phyloP scores from a whole-genome alignment of 768 basidiomycete species.

The Crassisporium funariophilum region DNA sequence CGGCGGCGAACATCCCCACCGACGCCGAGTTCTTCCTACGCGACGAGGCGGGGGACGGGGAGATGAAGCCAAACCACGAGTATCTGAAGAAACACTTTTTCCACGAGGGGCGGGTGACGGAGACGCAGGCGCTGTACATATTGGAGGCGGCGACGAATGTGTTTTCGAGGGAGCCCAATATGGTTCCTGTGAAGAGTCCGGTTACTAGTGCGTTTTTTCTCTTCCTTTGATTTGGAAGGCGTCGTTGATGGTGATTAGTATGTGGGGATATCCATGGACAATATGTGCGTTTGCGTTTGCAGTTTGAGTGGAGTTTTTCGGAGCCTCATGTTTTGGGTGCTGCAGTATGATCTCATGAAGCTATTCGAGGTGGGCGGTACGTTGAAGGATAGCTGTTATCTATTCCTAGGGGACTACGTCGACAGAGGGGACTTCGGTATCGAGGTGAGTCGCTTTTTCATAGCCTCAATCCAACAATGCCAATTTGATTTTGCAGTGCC shows the following conservation, averaged over 20 bases:
- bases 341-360: conserved; percentile 96
- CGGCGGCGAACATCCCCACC: conserved; percentile 61
- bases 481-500: conserved; percentile 55
- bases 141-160: conserved; percentile 67
- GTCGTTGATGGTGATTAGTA: conserved; percentile 46
- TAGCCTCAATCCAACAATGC: background rate
- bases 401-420: conserved; percentile 97
- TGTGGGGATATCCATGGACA: conserved; percentile 98
- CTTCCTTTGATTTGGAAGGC: conserved; percentile 4
- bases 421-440: conserved; percentile 93
- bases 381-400: conserved; percentile 78
- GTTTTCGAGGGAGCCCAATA: conserved; percentile 76
- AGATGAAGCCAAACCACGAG: conserved; percentile 72
- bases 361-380: conserved; percentile 93
- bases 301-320: background rate
- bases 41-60: conserved; percentile 50
- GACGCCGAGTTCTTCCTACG: conserved; percentile 75
- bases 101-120: conserved; percentile 79
- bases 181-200: conserved; percentile 85
- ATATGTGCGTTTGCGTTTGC: conserved; percentile 61
- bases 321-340: conserved; percentile 5
- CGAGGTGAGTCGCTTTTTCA: conserved; percentile 40
- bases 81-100: conserved; percentile 91
- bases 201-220: conserved; percentile 73
- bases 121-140: conserved; percentile 85